Base-by-base conservation (phyloP, 2,329 filamentous ascomycete genomes). In the Phialocephala sp. region DNA sequence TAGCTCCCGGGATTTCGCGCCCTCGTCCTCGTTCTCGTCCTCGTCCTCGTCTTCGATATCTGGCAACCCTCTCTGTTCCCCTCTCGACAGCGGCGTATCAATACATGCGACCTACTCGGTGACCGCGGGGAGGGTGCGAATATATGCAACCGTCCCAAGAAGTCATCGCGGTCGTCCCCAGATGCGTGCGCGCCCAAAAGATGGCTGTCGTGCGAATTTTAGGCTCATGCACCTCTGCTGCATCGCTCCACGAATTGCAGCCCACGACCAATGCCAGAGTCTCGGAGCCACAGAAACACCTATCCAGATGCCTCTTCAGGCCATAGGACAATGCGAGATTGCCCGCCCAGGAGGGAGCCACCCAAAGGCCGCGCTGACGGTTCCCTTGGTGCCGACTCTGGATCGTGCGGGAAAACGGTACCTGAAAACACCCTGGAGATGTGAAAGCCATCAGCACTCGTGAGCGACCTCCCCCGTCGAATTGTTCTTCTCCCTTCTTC, bases 181-280 rank as follows among this genome's bases (percentile, higher is more conserved):
- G 50, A 54, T 35, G 35, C 50, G 24, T 54, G 27, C 50, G 47
- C 15, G 50, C 24, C 11, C 50, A 9, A 54, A 32, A 18, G 22
- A 54, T 32, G 50, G 50, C 8, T 18, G 50, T 35, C 50, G 22
- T 9, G 50, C 50, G 15, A 32, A 22, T 58, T 62, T 62, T 61
- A 60, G 64, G 45, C 59, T 65, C 45, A 66, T 68, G 64, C 64
- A 66, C 36, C 60, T 63, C 36, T 41, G 54, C 68, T 70, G 68
- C 68, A 70, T 59, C 66, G 60, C 60, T 62, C 64, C 57, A 65
- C 68, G 68, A 70, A 70, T 70, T 62, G 57, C 22, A 63, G 47
- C 57, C 59, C 63, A 41, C 55, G 54, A 56, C 59, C 56, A 37
- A 57, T 65, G 54, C 59, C 63, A 65, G 59, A 54, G 39, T 54